Evolutionary conservation across 768 basidiomycete genomes (phyloP).

Genomic region (Lentinula boryana): DNA sequence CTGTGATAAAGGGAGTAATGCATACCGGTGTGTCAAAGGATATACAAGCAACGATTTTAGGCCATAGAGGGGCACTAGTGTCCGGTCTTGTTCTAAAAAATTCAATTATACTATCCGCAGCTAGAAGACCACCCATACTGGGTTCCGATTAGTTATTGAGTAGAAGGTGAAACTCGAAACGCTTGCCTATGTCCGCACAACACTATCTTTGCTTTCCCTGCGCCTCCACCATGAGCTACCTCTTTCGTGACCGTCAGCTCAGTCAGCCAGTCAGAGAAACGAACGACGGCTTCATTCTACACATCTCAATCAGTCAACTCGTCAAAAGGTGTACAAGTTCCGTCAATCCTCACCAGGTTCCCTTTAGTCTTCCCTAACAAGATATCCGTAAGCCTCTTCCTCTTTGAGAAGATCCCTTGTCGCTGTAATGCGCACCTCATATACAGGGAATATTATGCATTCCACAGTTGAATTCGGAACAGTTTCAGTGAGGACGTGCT

Average conservation of each 20-base stretch:
- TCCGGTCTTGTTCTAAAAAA: constrained; percentile 67
- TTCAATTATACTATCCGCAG: constrained; percentile 76
- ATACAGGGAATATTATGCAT: constrained; percentile 81
- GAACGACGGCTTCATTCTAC: constrained; percentile 74
- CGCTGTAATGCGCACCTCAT: constrained; percentile 54
- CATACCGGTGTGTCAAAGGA: constrained; percentile 90
- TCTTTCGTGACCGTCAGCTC: constrained; percentile 84
- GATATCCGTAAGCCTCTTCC: not conserved
- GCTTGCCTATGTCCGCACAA: constrained; percentile 84
- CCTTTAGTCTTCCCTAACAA: constrained; percentile 67
- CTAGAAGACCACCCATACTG: constrained; percentile 91
- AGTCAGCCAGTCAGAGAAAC: constrained; percentile 90
- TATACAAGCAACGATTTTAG: constrained; percentile 75
- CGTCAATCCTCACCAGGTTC: constrained; percentile 56
- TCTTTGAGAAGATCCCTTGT: not conserved
- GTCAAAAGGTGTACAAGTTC: constrained; percentile 8
- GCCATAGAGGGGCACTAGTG: constrained; percentile 70
- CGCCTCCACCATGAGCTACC: constrained; percentile 66
- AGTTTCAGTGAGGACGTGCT: constrained; percentile 68
- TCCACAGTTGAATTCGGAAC: constrained; percentile 54
- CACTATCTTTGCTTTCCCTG: constrained; percentile 76
- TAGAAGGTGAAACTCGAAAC: not conserved
- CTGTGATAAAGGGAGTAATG: not conserved
- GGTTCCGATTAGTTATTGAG: not conserved
- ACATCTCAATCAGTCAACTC: not conserved